phyloP scores from a whole-genome alignment of 768 basidiomycete species.

The Amanita brunnescens region DNA sequence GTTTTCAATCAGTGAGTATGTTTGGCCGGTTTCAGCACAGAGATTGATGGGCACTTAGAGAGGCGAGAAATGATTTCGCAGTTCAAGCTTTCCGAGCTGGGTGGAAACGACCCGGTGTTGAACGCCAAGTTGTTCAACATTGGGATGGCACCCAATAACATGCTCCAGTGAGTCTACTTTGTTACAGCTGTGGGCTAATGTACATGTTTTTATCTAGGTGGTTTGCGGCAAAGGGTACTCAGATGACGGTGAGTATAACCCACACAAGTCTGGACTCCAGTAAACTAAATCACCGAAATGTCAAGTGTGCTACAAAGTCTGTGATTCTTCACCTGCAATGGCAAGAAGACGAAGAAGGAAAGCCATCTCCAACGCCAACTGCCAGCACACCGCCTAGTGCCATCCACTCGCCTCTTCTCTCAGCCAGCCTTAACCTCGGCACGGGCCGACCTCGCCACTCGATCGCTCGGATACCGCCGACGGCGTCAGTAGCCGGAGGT shows the following conservation, averaged over 20 bases:
- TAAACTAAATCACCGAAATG: not conserved
- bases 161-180: slow-evolving; percentile 55
- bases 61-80: slow-evolving; percentile 88
- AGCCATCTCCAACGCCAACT: slow-evolving; percentile 13
- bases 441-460: slow-evolving; percentile 16
- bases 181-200: not conserved
- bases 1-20: slow-evolving; percentile 75
- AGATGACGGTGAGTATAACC: slow-evolving; percentile 66
- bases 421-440: slow-evolving; percentile 8
- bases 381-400: slow-evolving; percentile 13
- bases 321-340: slow-evolving; percentile 81
- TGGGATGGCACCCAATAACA: slow-evolving; percentile 75
- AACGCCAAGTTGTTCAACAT: slow-evolving; percentile 67
- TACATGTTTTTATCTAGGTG: slow-evolving; percentile 36
- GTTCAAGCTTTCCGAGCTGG: slow-evolving; percentile 78
- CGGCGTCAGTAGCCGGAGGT: slow-evolving; percentile 32
- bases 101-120: slow-evolving; percentile 54
- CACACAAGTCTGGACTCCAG: not conserved
- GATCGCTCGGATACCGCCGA: slow-evolving; percentile 32
- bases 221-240: slow-evolving; percentile 85
- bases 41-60: slow-evolving; percentile 17
- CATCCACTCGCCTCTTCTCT: slow-evolving; percentile 9
- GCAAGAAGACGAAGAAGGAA: slow-evolving; percentile 50
- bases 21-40: not conserved
- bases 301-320: slow-evolving; percentile 81